These are phyloP conservation scores for Ophiostoma sp. DNA, from an alignment of 2,329 filamentous ascomycete species.

Conservation along the genomic window DNA sequence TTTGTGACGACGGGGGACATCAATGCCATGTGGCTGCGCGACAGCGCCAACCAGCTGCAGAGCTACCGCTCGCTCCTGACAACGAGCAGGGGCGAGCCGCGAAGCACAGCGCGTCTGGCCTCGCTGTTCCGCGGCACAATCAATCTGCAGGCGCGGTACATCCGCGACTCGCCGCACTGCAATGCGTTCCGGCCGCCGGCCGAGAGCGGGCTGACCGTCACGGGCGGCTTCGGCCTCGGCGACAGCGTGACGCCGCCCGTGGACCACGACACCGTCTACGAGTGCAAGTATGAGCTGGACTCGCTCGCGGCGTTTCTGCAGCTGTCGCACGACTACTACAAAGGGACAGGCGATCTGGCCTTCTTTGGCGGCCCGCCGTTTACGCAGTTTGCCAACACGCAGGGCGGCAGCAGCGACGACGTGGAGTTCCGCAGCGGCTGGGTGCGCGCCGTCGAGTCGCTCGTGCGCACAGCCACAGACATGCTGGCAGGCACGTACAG, in stretches of 20 bases:
- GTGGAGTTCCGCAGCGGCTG: conserved; percentile 58
- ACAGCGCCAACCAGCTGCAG: conserved; percentile 65
- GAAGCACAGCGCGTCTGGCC: conserved; percentile 40
- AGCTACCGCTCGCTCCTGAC: conserved; percentile 54
- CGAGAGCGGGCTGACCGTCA: conserved; percentile 42
- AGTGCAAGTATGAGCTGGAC: conserved; percentile 83
- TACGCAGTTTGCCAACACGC: background rate
- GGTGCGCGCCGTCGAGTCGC: conserved; percentile 58
- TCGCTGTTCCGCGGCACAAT: conserved; percentile 59
- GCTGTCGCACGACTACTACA: conserved; percentile 65
- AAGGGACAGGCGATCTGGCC: conserved; percentile 57
- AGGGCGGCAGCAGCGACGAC: conserved; percentile 42
- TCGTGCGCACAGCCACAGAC: conserved; percentile 58
- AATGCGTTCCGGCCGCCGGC: conserved; percentile 76
- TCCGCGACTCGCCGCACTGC: conserved; percentile 64
- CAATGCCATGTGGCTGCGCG: conserved; percentile 69
- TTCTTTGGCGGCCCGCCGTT: conserved; percentile 52
- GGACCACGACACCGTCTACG: conserved; percentile 63
- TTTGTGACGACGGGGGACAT: conserved; percentile 52
- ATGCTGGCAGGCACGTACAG: conserved; percentile 62
- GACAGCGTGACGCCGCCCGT: conserved; percentile 37
- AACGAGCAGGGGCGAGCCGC: conserved; percentile 28
- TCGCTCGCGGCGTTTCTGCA: conserved; percentile 71
- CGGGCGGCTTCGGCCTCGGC: conserved; percentile 31
- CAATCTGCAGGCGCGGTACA: conserved; percentile 58